Conservation (phyloP, 2,329 filamentous ascomycete genomes). For the Laburnicola sp. region DNA sequence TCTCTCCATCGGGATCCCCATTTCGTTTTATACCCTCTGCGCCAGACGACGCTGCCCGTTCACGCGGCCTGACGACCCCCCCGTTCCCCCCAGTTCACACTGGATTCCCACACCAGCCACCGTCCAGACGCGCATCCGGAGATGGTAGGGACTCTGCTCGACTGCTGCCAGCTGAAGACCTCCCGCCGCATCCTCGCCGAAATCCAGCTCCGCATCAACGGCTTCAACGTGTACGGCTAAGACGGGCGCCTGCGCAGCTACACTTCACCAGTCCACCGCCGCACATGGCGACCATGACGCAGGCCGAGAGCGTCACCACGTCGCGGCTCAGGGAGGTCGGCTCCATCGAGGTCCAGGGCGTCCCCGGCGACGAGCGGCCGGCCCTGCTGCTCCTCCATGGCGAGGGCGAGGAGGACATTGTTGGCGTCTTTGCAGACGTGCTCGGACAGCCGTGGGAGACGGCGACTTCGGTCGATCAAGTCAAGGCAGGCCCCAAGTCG, state of each 20-base stretch:
- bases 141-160: constrained; percentile 41
- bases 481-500: constrained; percentile 60
- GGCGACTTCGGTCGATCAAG: constrained; percentile 58
- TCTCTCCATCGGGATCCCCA: constrained; percentile 36
- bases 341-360: constrained; percentile 41
- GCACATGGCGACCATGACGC: constrained; percentile 45
- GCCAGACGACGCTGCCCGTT: constrained; percentile 25
- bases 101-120: constrained; percentile 24
- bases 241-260: constrained; percentile 15
- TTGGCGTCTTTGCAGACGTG: constrained; percentile 75
- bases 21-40: constrained; percentile 34
- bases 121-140: constrained; percentile 32
- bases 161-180: constrained; percentile 41
- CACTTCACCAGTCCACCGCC: constrained; percentile 9
- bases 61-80: constrained; percentile 25
- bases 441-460: constrained; percentile 72
- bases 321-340: constrained; percentile 37
- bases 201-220: constrained; percentile 47
- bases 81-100: constrained; percentile 27
- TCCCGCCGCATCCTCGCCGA: constrained; percentile 46
- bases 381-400: constrained; percentile 65
- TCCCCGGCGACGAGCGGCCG: constrained; percentile 39
- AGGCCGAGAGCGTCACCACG: constrained; percentile 36
- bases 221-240: constrained; percentile 49
- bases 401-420: constrained; percentile 71